phyloP scores from a whole-genome alignment of 73 alveolate species.

The Blepharisma stoltei region DNA sequence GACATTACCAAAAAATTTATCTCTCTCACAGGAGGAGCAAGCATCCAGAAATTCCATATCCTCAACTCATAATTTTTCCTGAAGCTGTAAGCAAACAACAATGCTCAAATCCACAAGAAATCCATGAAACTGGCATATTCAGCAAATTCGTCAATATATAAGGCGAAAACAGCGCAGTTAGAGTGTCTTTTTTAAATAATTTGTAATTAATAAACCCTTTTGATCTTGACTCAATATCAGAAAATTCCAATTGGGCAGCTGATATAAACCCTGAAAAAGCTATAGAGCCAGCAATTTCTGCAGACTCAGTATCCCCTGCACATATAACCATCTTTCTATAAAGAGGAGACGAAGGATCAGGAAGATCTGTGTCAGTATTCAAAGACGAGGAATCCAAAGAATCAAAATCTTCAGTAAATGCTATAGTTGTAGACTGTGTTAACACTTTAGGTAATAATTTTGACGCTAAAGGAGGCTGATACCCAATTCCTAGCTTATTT shows the following conservation, averaged over 20 bases:
- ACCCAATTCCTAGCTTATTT: not conserved
- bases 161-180: not conserved
- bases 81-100: constrained; percentile 39
- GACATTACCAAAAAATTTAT: too few species aligned
- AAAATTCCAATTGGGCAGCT: not conserved
- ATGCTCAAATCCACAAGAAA: constrained; percentile 67
- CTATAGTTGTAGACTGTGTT: too few species aligned
- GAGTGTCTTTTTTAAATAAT: not conserved
- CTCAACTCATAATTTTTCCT: constrained; percentile 62
- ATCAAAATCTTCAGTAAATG: too few species aligned
- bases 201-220: not conserved
- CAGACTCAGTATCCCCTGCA: not conserved
- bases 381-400: too few species aligned
- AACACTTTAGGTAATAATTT: too few species aligned
- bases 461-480: too few species aligned
- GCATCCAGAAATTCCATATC: constrained; percentile 74
- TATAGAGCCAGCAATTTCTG: not conserved
- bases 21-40: too few species aligned
- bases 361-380: not conserved
- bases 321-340: constrained; percentile 8
- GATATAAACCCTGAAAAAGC: constrained; percentile 1
- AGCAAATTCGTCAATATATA: not conserved
- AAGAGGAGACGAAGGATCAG: not conserved
- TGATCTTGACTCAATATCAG: not conserved
- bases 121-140: not conserved